phyloP scores from a whole-genome alignment of 257 asterid genomes.

The Solanum acaule region DNA sequence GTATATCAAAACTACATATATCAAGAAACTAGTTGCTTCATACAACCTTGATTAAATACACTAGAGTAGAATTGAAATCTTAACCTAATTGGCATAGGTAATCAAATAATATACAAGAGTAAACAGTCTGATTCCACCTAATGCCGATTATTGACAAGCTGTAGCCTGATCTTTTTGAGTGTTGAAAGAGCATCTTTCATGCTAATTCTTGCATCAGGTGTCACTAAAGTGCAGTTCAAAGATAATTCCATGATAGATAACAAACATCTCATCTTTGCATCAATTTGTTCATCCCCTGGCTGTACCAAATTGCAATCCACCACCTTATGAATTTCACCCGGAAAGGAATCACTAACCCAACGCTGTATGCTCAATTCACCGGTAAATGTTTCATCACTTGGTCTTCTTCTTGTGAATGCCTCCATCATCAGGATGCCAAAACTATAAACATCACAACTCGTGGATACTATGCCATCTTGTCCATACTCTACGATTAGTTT shows the following conservation, averaged over 20 bases:
- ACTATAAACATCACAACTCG: not conserved
- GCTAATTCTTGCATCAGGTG: not conserved
- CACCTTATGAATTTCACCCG: not conserved
- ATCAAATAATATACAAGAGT: too few relatives aligned
- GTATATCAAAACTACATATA: too few relatives aligned
- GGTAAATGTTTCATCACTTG: not conserved
- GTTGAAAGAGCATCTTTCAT: not conserved
- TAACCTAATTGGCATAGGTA: too few relatives aligned
- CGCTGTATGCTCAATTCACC: not conserved
- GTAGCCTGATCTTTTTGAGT: too few relatives aligned
- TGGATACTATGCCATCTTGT: not conserved
- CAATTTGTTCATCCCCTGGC: not conserved
- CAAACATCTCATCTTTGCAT: not conserved
- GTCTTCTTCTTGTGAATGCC: not conserved
- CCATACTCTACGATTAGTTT: not conserved
- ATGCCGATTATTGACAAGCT: too few relatives aligned
- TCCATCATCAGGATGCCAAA: not conserved
- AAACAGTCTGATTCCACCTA: too few relatives aligned
- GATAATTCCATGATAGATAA: not conserved
- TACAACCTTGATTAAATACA: not conserved
- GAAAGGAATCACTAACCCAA: not conserved
- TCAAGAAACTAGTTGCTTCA: not conserved
- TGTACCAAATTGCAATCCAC: not conserved
- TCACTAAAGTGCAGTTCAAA: not conserved
- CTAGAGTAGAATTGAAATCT: too few relatives aligned